Conservation (phyloP, 2,329 filamentous ascomycete species). For the Beauveria varroae region DNA sequence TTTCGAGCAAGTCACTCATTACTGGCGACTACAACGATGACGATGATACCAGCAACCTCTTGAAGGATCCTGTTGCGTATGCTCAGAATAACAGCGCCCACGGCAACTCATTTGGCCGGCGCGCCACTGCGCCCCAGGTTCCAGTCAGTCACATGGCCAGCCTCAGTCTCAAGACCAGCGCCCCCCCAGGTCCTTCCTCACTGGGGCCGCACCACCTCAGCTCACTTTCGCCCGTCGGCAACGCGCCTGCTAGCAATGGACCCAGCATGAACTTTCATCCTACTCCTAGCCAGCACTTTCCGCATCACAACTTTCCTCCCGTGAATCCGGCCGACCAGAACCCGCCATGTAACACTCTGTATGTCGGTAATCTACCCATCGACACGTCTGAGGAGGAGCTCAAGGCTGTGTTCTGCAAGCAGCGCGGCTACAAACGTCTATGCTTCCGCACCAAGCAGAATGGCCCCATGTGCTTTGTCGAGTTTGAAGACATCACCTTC, state of each 20-base stretch:
- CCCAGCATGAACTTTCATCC: slow-evolving; percentile 26
- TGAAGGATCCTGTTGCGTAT: slow-evolving; percentile 65
- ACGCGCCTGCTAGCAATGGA: slow-evolving; percentile 14
- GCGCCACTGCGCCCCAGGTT: slow-evolving; percentile 64
- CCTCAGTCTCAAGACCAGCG: slow-evolving; percentile 63
- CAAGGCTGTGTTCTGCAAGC: slow-evolving; percentile 86
- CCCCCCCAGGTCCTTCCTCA: slow-evolving; percentile 43
- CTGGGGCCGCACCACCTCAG: slow-evolving; percentile 38
- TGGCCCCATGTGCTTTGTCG: slow-evolving; percentile 97
- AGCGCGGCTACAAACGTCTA: slow-evolving; percentile 89
- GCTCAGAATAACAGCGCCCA: slow-evolving; percentile 48
- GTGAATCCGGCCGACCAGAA: slow-evolving; percentile 95
- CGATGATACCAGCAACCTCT: slow-evolving; percentile 64
- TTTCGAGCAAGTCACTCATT: slow-evolving; percentile 65
- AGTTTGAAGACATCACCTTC: slow-evolving; percentile 89
- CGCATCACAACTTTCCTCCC: slow-evolving; percentile 65
- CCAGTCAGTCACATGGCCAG: slow-evolving; percentile 61
- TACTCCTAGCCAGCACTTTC: slow-evolving; percentile 42
- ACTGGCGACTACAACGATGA: slow-evolving; percentile 56
- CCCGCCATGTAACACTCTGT: slow-evolving; percentile 93
- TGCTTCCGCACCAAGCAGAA: slow-evolving; percentile 94
- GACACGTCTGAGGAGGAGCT: slow-evolving; percentile 94
- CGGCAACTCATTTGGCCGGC: slow-evolving; percentile 38
- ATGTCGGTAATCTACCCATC: slow-evolving; percentile 91
- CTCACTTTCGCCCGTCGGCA: slow-evolving; percentile 49